A percentile compares a stretch with the other conserved stretches of the same genome.
Conservation (phyloP, 1,139 yeast species). For the Kodamaea plutei region DNA sequence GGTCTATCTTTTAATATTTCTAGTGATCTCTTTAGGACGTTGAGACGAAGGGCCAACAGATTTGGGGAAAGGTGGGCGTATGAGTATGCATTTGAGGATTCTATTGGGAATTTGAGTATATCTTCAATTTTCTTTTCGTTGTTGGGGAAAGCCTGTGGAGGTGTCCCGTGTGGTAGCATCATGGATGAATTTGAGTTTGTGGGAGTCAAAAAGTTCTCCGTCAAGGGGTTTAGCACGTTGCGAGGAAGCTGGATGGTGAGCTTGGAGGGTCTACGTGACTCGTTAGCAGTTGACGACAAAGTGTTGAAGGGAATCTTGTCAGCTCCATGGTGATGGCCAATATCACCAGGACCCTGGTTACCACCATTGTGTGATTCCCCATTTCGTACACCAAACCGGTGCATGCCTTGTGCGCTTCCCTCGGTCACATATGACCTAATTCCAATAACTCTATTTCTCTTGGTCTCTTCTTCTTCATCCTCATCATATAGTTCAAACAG, state of each 20-base stretch:
- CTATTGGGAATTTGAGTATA: slow-evolving; percentile 61
- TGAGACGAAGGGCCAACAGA: slow-evolving; percentile 69
- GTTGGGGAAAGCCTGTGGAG: slow-evolving; percentile 1
- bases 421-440: too few species aligned
- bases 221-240: background rate
- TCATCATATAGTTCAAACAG: slow-evolving; percentile 13
- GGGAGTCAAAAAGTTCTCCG: slow-evolving; percentile 10
- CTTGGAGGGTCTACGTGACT: too few species aligned
- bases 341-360: background rate
- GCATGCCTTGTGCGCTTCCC: background rate
- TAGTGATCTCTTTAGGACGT: slow-evolving; percentile 69
- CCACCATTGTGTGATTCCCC: background rate
- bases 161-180: background rate
- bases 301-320: too few species aligned
- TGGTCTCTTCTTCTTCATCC: slow-evolving; percentile 9
- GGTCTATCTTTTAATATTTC: slow-evolving; percentile 69
- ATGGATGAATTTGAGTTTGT: slow-evolving; percentile 10
- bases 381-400: background rate
- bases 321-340: too few species aligned
- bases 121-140: slow-evolving; percentile 21
- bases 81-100: slow-evolving; percentile 80
- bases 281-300: too few species aligned
- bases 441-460: too few species aligned
- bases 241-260: background rate
- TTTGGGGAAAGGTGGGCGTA: slow-evolving; percentile 81